phyloP scores from a whole-genome alignment of 768 basidiomycete genomes.

The Calocybe gangraenosa region DNA sequence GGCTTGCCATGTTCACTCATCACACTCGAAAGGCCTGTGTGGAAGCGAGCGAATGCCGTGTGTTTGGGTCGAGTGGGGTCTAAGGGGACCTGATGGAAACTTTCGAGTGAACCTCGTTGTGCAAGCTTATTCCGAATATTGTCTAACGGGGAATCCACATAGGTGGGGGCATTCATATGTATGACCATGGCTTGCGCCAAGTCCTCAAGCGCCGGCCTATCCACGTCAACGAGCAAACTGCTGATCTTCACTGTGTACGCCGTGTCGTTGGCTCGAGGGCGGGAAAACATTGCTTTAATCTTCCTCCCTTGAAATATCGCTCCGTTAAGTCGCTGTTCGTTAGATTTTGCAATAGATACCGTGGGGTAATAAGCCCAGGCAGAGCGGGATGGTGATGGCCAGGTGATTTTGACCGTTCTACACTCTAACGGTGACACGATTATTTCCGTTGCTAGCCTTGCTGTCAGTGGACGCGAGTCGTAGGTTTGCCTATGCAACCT shows the following conservation, averaged over 20 bases:
- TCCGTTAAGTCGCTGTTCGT: conserved; percentile 36
- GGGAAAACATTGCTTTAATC: conserved; percentile 35
- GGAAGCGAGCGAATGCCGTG: conserved; percentile 40
- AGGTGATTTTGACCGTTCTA: conserved; percentile 35
- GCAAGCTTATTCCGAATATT: conserved; percentile 31
- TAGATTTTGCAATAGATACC: conserved; percentile 37
- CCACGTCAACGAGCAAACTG: conserved; percentile 33
- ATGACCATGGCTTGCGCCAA: conserved; percentile 26
- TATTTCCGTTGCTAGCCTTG: conserved; percentile 20
- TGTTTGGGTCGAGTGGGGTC: conserved; percentile 27
- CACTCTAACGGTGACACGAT: conserved; percentile 13
- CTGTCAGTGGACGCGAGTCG: conserved; percentile 20
- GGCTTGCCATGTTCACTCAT: conserved; percentile 21
- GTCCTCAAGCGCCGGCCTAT: conserved; percentile 26
- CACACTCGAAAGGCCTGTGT: conserved; percentile 24
- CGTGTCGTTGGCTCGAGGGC: conserved; percentile 29
- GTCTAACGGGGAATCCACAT: conserved; percentile 25
- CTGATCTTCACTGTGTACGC: conserved; percentile 41
- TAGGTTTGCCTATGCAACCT: conserved; percentile 28
- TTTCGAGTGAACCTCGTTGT: conserved; percentile 31
- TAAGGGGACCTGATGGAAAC: conserved; percentile 35
- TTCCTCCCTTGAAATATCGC: conserved; percentile 32
- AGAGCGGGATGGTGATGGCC: conserved; percentile 37
- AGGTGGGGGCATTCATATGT: conserved; percentile 31
- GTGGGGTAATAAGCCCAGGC: conserved; percentile 46